Evolutionary conservation across 169 alveolate species (phyloP), one percentile per base, ranked within the genome.

Genomic region (Plasmodium adleri): DNA sequence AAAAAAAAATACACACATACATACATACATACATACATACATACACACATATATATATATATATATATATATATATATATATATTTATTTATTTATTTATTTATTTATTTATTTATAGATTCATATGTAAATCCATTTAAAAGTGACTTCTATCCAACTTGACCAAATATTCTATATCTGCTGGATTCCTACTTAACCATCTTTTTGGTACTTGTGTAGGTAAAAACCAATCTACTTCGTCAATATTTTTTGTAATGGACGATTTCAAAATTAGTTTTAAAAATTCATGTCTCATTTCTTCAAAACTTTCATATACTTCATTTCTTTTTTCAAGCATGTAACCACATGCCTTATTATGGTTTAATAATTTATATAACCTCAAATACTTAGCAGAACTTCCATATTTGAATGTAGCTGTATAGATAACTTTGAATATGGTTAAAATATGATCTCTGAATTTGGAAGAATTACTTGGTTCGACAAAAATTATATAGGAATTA

Each of bases 381-480:
- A 94, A 63, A 59, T 60, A 92, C 67, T 70, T 75, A 10, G 95
- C 92, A n/a, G 93, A 89, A 26, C 94, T 88, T 8, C 88, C 54
- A 56, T 85, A 72, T 66, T 90, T 76, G 78, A 94, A 94, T 7
- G 96, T 90, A 9, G 96, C 92, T 4, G 93, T 85, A 72, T 92
- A 94, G 9, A 94, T 92, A 49, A 88, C 96, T 54, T 92, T 91
- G 17, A 93, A 72, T n/a, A 94, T 88, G 28, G 94, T 94, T n/a
- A 90, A 72, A n/a, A 94, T 86, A 60, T 94, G 96, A 88, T 94
- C 96, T 56, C 94, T 28, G 74, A 94, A 92, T 66, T 94, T 94
- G 66, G 93, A 88, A 15, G 91, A 88, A 58, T 94, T 94, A 10
- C 94, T 93, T 47, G 89, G 89, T 39, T 78, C 89, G 3, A 78